Conservation (phyloP, 1,139 yeast genomes). For the Saccharomyces hybrid region DNA sequence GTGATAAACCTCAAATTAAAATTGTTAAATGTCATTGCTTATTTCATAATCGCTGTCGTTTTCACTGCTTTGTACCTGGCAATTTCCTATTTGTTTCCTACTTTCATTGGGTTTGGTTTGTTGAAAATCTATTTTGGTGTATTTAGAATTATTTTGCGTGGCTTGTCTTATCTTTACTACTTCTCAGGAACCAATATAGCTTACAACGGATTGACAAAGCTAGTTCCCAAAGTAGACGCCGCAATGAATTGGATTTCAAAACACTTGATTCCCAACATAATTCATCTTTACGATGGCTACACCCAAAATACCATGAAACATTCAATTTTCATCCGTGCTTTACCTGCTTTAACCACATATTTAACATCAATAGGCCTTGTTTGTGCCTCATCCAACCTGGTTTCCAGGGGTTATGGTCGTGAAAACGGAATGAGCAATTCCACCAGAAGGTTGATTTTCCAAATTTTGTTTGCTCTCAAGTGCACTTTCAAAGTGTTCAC, state of each 20-base stretch:
- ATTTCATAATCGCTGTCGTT: slow-evolving; percentile 35
- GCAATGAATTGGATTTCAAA: slow-evolving; percentile 7
- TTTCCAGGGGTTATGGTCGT: slow-evolving; percentile 42
- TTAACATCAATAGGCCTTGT: slow-evolving; percentile 40
- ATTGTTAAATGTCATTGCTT: slow-evolving; percentile 18
- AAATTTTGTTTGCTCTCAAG: slow-evolving; percentile 46
- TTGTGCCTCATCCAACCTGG: slow-evolving; percentile 39
- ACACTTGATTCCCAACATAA: slow-evolving; percentile 5
- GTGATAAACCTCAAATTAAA: slow-evolving; percentile 22
- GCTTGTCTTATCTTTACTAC: slow-evolving; percentile 9
- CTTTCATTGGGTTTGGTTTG: slow-evolving; percentile 38
- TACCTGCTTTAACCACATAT: slow-evolving; percentile 43
- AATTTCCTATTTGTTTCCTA: slow-evolving; percentile 48
- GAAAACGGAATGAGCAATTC: slow-evolving; percentile 35
- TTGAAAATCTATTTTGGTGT: slow-evolving; percentile 14
- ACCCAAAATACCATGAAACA: slow-evolving; percentile 15
- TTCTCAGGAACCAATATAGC: not conserved
- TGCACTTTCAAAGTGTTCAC: slow-evolving; percentile 66
- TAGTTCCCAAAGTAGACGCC: slow-evolving; percentile 7
- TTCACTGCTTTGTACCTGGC: slow-evolving; percentile 41
- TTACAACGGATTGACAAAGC: slow-evolving; percentile 4
- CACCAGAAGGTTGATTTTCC: slow-evolving; percentile 40
- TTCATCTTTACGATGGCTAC: slow-evolving; percentile 15
- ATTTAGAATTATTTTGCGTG: slow-evolving; percentile 11
- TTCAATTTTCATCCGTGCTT: slow-evolving; percentile 26